Evolutionary conservation across 2,329 filamentous ascomycete species (phyloP).

Genomic region (Neonectria neomacrospora): DNA sequence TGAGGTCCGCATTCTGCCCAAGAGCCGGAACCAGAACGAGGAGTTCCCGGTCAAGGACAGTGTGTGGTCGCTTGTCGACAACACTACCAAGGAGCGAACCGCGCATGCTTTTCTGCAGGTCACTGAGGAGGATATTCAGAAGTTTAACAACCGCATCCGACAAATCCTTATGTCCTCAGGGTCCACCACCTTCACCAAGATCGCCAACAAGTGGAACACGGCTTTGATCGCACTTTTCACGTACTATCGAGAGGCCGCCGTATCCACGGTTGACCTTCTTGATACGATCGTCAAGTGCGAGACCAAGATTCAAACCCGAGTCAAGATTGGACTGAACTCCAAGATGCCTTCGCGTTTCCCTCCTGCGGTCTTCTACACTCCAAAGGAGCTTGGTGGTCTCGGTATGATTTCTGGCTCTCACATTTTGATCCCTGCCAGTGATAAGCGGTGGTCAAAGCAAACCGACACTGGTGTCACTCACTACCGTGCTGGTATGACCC

Average conservation of each 20-base stretch:
- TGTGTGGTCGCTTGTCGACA: constrained; percentile 97
- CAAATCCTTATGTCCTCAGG: constrained; percentile 99
- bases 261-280: constrained; percentile 91
- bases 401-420: constrained; percentile 99
- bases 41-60: constrained; percentile 98
- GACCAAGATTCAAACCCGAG: constrained; percentile 98
- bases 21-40: constrained; percentile 93
- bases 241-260: constrained; percentile 97
- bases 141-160: constrained; percentile 98
- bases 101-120: constrained; percentile 98
- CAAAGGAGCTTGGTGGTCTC: constrained; percentile 94
- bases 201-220: constrained; percentile 99
- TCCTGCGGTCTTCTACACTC: constrained; percentile 97
- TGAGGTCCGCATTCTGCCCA: constrained; percentile 94
- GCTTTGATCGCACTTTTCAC: constrained; percentile 97
- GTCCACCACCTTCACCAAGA: constrained; percentile 99
- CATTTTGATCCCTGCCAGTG: constrained; percentile 95
- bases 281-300: constrained; percentile 99
- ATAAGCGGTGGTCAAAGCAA: constrained; percentile 98
- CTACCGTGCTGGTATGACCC: constrained; percentile 96
- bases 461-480: constrained; percentile 97
- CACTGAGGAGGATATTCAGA: constrained; percentile 96
- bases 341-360: constrained; percentile 99
- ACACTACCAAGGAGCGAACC: constrained; percentile 95
- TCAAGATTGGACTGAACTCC: constrained; percentile 98